A percentile compares a stretch with the other conserved stretches of the same genome.
Evolutionary conservation across 768 basidiomycete species (phyloP).

Genomic region (Holtermanniella nyarrowii): DNA sequence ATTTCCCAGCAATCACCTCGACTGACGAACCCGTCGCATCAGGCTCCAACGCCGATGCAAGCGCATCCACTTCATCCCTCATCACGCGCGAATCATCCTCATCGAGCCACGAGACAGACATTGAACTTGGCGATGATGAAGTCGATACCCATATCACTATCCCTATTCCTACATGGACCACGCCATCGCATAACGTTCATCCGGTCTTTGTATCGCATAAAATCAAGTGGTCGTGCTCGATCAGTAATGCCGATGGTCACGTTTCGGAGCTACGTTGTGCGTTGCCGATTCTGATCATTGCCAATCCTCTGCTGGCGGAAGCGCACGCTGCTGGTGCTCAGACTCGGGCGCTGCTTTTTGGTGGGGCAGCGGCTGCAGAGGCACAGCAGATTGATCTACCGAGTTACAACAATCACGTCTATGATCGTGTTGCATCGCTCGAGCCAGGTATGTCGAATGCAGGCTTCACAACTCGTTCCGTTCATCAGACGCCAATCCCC

Average conservation of each 20-base stretch:
- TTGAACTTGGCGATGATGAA: slow-evolving; percentile 42
- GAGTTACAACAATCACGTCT: slow-evolving; percentile 77
- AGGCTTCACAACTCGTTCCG: slow-evolving; percentile 15
- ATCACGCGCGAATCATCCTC: slow-evolving; percentile 15
- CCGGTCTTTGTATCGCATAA: slow-evolving; percentile 65
- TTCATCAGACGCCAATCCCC: slow-evolving; percentile 20
- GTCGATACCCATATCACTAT: slow-evolving; percentile 53
- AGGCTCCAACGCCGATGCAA: slow-evolving; percentile 8
- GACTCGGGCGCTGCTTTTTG: slow-evolving; percentile 63
- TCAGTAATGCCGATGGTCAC: slow-evolving; percentile 81
- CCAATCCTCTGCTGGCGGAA: slow-evolving; percentile 61
- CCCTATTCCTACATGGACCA: slow-evolving; percentile 51
- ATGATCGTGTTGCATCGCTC: slow-evolving; percentile 61
- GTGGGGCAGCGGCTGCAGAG: slow-evolving; percentile 44
- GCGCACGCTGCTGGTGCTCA: slow-evolving; percentile 60
- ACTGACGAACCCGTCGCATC: background rate
- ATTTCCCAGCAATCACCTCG: background rate
- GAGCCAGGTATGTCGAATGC: slow-evolving; percentile 25
- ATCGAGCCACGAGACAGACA: slow-evolving; percentile 25
- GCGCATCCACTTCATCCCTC: slow-evolving; percentile 1
- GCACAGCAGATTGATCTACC: slow-evolving; percentile 68
- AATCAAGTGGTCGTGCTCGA: slow-evolving; percentile 56
- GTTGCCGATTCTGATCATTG: slow-evolving; percentile 74
- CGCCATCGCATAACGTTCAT: slow-evolving; percentile 63
- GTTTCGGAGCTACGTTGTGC: slow-evolving; percentile 91